phyloP scores from a whole-genome alignment of 768 basidiomycete species.

The Lanmaoa rubissima region DNA sequence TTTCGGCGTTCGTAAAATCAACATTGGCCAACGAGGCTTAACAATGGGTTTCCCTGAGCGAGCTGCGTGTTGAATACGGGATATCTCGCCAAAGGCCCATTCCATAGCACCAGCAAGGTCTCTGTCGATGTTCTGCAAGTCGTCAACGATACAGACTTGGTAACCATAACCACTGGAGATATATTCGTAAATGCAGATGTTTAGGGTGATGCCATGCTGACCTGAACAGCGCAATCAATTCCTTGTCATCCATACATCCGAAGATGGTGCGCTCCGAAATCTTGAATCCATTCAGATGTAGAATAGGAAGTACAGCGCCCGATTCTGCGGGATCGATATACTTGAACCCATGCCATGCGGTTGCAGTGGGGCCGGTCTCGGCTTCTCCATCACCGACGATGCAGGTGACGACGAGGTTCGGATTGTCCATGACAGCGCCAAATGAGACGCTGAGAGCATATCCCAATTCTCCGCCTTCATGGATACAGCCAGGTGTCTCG shows the following conservation, averaged over 20 bases:
- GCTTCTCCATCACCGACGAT: slow-evolving; percentile 90
- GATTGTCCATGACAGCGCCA: slow-evolving; percentile 90
- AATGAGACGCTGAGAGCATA: slow-evolving; percentile 86
- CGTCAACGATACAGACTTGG: slow-evolving; percentile 79
- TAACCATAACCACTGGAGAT: slow-evolving; percentile 75
- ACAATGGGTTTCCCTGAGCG: slow-evolving; percentile 71
- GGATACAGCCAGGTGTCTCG: slow-evolving; percentile 85
- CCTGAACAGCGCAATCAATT: slow-evolving; percentile 74
- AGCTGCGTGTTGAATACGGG: slow-evolving; percentile 76
- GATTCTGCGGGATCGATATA: slow-evolving; percentile 89
- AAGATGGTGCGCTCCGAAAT: slow-evolving; percentile 89
- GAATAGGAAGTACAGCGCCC: slow-evolving; percentile 87
- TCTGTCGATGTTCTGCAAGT: slow-evolving; percentile 63
- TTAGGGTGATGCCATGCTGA: slow-evolving; percentile 18
- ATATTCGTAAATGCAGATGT: background rate
- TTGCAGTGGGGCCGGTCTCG: slow-evolving; percentile 76
- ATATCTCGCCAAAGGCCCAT: slow-evolving; percentile 75
- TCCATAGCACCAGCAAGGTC: slow-evolving; percentile 80
- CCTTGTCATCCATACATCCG: slow-evolving; percentile 89
- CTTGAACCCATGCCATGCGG: slow-evolving; percentile 85
- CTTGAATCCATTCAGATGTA: slow-evolving; percentile 88
- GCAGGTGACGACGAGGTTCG: slow-evolving; percentile 76
- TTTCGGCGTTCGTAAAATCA: slow-evolving; percentile 86
- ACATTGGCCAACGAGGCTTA: slow-evolving; percentile 90
- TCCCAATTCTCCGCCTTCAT: slow-evolving; percentile 90